A percentile compares a stretch with the other conserved stretches of the same genome.
Evolutionary conservation across 345 rosid species (phyloP).

Genomic region (Populus alba): DNA sequence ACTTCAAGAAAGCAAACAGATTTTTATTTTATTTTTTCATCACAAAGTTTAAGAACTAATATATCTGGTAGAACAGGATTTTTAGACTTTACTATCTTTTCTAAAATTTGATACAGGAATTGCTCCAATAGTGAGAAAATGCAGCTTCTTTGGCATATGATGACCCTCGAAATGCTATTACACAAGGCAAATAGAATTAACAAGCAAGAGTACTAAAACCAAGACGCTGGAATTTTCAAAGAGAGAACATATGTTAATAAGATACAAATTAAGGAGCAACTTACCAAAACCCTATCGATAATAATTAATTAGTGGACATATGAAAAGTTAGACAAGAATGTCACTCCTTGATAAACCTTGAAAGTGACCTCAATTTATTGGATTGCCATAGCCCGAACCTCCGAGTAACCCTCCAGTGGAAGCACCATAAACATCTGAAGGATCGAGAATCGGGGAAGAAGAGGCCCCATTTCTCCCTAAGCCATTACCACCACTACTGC

Average conservation of each 20-base stretch:
- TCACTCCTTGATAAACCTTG: neutral
- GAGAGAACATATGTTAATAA: slow-evolving; percentile 7
- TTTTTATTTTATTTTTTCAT: slow-evolving; percentile 4
- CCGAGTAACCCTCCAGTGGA: slow-evolving; percentile 59
- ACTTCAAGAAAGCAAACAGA: slow-evolving; percentile 28
- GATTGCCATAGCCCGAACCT: slow-evolving; percentile 66
- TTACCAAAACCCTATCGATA: slow-evolving; percentile 31
- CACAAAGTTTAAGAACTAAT: slow-evolving; percentile 18
- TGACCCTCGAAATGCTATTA: slow-evolving; percentile 20
- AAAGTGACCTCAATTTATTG: slow-evolving; percentile 39
- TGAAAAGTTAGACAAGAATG: slow-evolving; percentile 12
- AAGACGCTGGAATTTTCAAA: slow-evolving; percentile 19
- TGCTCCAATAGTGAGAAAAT: slow-evolving; percentile 14
- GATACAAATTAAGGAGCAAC: slow-evolving; percentile 23
- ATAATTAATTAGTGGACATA: slow-evolving; percentile 35
- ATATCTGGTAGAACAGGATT: slow-evolving; percentile 19
- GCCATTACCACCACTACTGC: slow-evolving; percentile 24
- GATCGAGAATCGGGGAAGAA: slow-evolving; percentile 55
- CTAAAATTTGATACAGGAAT: slow-evolving; percentile 15
- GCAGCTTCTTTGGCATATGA: slow-evolving; percentile 22
- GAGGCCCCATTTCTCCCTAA: slow-evolving; percentile 51
- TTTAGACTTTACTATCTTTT: slow-evolving; percentile 7
- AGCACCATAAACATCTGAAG: slow-evolving; percentile 60
- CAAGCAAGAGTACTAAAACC: slow-evolving; percentile 11
- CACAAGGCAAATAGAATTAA: slow-evolving; percentile 12